Base-by-base conservation (phyloP, 2,329 filamentous ascomycete species). In the Ramichloridium luteum region DNA sequence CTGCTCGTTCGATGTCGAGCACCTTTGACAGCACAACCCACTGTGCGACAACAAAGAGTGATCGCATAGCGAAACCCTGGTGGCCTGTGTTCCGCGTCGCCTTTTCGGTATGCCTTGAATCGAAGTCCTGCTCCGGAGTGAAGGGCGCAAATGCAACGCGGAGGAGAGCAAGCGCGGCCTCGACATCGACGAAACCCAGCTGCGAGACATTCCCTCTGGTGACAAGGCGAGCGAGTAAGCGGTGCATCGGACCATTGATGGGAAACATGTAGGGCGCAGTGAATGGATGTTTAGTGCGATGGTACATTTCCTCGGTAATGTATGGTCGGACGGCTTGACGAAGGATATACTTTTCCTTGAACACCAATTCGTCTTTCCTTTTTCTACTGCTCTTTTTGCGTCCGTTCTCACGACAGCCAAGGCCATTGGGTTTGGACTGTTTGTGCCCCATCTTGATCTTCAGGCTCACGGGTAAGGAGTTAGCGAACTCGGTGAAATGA, bases 381-480 rank as follows among this genome's bases (percentile, higher is more conserved):
- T 16, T 55, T 47, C 45, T 70, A 71, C 4, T 70, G 45, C 48
- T 72, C 68, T n/a, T n/a, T n/a, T n/a, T n/a, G n/a, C n/a, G n/a
- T n/a, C n/a, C n/a, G n/a, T n/a, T n/a, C n/a, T n/a, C n/a, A n/a
- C n/a, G n/a, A n/a, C n/a, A n/a, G 8, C 20, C 20, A n/a, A 8
- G n/a, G 20, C 20, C 20, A 10, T 63, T 50, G 3, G 66, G 64
- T 35, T 56, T 58, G 13, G 53, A 56, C 0, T 66, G 67, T 41
- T 72, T 61, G 3, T 64, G 59, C 1, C 71, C 55, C 16, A 70
- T 60, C 20, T 23, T 23, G 20, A 63, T 49, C 35, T 59, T 60
- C 16, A 54, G 36, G 6, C 47, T 50, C 0, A 57, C 57, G 1
- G 58, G 57, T 4, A 60, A 41, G 3, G 41, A 25, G 34, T 59